Evolutionary conservation across 176 grass and related monocot species (phyloP).

Genomic region (Bonia amplexicaulis): DNA sequence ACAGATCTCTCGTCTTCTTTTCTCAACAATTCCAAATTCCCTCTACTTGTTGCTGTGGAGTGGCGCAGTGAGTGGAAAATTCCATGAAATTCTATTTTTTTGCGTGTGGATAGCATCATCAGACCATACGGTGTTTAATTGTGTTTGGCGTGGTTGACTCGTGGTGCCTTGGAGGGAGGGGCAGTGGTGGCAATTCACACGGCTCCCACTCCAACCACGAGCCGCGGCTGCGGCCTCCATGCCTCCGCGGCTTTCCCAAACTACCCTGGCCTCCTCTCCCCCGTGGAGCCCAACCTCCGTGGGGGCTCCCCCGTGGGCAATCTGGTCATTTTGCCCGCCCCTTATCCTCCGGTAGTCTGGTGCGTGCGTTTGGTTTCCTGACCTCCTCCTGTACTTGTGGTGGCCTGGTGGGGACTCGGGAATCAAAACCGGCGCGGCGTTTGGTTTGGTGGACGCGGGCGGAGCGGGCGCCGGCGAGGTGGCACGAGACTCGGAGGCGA

Average conservation of each 20-base stretch:
- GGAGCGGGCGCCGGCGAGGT: neutral
- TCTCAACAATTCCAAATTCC: neutral
- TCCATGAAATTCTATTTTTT: neutral
- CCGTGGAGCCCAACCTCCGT: neutral
- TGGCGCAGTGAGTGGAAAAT: neutral
- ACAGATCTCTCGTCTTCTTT: neutral
- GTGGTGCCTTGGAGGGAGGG: neutral
- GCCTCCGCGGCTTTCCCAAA: neutral
- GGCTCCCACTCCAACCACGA: neutral
- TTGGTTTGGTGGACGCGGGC: neutral
- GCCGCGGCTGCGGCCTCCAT: neutral
- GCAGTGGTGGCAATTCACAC: slow-evolving; percentile 8
- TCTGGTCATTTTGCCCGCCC: neutral
- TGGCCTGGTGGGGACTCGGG: neutral
- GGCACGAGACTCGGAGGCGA: neutral
- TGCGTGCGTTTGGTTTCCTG: neutral
- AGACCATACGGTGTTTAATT: neutral
- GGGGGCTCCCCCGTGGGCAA: neutral
- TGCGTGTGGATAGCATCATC: neutral
- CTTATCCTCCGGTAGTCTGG: neutral
- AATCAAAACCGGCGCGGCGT: slow-evolving; percentile 21
- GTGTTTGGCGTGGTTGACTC: slow-evolving; percentile 18
- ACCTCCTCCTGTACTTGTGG: neutral
- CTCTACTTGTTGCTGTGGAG: too few species aligned
- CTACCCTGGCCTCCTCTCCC: neutral